phyloP scores from a whole-genome alignment of 2,329 filamentous ascomycete genomes.

The Mycosphaerella sp. region DNA sequence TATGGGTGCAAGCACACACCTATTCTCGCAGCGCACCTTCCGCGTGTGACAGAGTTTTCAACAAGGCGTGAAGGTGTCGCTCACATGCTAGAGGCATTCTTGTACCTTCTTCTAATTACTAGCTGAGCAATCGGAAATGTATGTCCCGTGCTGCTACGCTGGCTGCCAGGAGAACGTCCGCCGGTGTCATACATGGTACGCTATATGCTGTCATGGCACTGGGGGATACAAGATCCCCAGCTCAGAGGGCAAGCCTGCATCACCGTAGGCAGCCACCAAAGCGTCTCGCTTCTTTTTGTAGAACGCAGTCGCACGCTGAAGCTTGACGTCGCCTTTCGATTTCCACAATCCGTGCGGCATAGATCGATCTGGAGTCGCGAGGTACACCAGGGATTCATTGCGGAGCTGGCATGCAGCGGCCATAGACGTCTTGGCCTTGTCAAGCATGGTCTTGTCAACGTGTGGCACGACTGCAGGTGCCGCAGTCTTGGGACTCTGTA shows the following conservation, averaged over 20 bases:
- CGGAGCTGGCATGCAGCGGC: constrained; percentile 7
- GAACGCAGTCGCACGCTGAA: constrained; percentile 15
- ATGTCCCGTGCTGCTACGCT: no score
- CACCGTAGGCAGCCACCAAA: constrained; percentile 2
- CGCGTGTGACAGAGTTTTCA: no score
- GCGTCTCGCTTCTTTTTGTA: constrained; percentile 18
- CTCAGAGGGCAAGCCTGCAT: background rate
- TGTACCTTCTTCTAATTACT: no score
- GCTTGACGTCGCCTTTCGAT: constrained; percentile 8
- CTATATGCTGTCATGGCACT: background rate
- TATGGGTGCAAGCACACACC: no score
- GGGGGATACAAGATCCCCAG: background rate
- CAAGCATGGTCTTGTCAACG: background rate
- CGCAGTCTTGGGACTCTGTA: background rate
- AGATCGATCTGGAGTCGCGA: constrained; percentile 9
- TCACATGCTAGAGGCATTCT: no score
- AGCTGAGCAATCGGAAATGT: no score
- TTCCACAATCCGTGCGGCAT: constrained; percentile 11
- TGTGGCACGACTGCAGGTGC: background rate
- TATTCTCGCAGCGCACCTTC: no score
- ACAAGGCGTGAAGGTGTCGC: no score
- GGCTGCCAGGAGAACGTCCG: no score
- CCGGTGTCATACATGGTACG: no score
- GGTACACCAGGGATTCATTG: constrained; percentile 7
- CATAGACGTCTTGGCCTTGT: constrained; percentile 9